Percentiles rank a stretch among this genome's conserved stretches.
Evolutionary conservation across 2,329 filamentous ascomycete species (phyloP).

Genomic region (Colletotrichum sp.): DNA sequence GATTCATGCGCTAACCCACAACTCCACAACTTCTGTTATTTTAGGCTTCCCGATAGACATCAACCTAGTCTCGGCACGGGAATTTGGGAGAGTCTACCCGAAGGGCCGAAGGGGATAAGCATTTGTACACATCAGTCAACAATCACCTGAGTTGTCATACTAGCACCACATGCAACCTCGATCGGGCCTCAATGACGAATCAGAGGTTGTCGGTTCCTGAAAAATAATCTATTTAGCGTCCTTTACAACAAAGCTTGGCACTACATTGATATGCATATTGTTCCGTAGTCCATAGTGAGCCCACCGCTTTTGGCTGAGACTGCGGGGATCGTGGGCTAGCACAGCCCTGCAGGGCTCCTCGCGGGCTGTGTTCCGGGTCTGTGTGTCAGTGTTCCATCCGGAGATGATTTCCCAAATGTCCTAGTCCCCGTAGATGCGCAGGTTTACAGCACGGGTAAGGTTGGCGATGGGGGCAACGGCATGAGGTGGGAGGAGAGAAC

Average conservation of each 20-base stretch:
- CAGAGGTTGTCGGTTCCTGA: not conserved
- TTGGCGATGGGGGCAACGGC: not conserved
- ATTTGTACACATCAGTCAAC: not conserved
- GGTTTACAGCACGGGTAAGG: not conserved
- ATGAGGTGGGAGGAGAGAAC: not conserved
- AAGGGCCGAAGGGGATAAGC: not conserved
- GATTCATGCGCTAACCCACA: not conserved
- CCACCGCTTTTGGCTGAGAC: not conserved
- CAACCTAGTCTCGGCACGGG: not conserved
- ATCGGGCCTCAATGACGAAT: not conserved
- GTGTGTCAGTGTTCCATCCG: not conserved
- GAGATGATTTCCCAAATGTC: not conserved
- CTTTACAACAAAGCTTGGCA: not conserved
- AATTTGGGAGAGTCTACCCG: not conserved
- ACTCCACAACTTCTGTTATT: not conserved
- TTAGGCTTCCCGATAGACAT: not conserved
- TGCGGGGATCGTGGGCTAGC: not conserved
- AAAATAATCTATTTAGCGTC: not conserved
- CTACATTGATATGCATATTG: not conserved
- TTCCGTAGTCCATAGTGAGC: not conserved
- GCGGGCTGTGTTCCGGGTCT: not conserved
- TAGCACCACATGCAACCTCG: not conserved
- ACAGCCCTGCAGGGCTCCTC: not conserved
- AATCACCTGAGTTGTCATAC: not conserved
- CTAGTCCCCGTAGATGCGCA: not conserved